Percentiles rank a stretch among this genome's conserved stretches.
Evolutionary conservation across 129 eudicot species (phyloP).

Genomic region (Arctium minus): DNA sequence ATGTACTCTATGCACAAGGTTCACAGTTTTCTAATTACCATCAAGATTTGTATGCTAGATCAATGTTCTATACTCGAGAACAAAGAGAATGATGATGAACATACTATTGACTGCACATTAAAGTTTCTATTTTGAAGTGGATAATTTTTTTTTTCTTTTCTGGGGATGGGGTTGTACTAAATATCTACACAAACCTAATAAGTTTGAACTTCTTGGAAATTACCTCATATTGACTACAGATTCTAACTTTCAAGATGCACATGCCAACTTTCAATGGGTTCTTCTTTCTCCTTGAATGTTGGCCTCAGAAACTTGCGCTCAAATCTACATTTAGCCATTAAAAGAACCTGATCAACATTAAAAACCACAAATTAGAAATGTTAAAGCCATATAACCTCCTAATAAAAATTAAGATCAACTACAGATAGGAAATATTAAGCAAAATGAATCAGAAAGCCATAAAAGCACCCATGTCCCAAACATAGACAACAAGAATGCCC

Average conservation of each 20-base stretch:
- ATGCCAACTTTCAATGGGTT: neutral
- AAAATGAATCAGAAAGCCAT: conserved; percentile 3
- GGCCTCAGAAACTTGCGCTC: neutral
- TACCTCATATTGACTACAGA: neutral
- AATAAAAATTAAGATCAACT: neutral
- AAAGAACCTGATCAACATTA: neutral
- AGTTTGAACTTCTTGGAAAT: neutral
- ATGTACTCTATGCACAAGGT: too few relatives aligned
- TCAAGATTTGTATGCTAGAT: too few relatives aligned
- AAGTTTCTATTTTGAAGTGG: neutral
- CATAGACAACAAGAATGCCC: neutral
- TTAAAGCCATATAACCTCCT: neutral
- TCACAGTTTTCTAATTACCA: too few relatives aligned
- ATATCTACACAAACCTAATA: neutral
- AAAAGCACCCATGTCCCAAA: neutral
- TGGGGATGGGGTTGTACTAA: neutral
- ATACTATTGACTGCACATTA: neutral
- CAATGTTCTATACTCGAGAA: too few relatives aligned
- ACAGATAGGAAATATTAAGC: neutral
- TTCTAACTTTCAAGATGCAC: neutral
- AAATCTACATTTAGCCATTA: neutral
- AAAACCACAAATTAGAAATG: neutral
- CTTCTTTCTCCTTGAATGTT: neutral
- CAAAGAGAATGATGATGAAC: too few relatives aligned
- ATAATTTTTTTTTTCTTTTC: neutral